Conservation (phyloP, 495 filamentous ascomycete species). For the Aspergillus leporis region DNA sequence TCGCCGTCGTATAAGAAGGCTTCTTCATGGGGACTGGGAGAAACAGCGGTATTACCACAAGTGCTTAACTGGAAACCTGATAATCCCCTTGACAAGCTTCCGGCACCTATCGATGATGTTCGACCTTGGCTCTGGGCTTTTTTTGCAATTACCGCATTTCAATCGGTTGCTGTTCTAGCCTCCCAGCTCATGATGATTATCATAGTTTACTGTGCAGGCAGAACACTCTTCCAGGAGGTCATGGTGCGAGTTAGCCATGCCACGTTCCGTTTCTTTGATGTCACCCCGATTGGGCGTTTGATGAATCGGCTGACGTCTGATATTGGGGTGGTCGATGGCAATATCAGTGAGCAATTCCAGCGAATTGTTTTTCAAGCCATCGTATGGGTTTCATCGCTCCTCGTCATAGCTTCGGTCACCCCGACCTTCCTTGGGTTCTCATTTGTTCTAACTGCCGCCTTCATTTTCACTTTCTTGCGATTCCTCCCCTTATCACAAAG, state of each 20-base stretch:
- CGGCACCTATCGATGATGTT: conserved; percentile 65
- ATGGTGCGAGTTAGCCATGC: conserved; percentile 70
- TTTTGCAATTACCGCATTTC: conserved; percentile 56
- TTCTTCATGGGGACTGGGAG: conserved; percentile 1
- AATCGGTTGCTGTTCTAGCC: conserved; percentile 55
- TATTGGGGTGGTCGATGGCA: conserved; percentile 79
- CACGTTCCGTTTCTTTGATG: conserved; percentile 84
- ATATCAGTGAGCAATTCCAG: conserved; percentile 69
- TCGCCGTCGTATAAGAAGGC: conserved; percentile 5
- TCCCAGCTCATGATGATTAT: conserved; percentile 62
- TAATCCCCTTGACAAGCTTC: conserved; percentile 56
- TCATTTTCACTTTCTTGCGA: conserved; percentile 65
- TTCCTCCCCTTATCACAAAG: conserved; percentile 84
- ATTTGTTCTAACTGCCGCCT: conserved; percentile 58
- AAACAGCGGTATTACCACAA: conserved; percentile 9
- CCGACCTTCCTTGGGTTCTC: conserved; percentile 74
- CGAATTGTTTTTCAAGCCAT: conserved; percentile 63
- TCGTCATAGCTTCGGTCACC: conserved; percentile 74
- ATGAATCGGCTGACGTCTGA: conserved; percentile 88
- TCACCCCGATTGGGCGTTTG: conserved; percentile 77
- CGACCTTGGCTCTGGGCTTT: conserved; percentile 72
- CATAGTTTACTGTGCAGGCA: conserved; percentile 75
- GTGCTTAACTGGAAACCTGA: conserved; percentile 25
- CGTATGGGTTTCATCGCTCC: conserved; percentile 67
- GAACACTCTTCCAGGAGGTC: conserved; percentile 65